Conservation (phyloP, 805 yeast genomes). For the Candida krabiensis region DNA sequence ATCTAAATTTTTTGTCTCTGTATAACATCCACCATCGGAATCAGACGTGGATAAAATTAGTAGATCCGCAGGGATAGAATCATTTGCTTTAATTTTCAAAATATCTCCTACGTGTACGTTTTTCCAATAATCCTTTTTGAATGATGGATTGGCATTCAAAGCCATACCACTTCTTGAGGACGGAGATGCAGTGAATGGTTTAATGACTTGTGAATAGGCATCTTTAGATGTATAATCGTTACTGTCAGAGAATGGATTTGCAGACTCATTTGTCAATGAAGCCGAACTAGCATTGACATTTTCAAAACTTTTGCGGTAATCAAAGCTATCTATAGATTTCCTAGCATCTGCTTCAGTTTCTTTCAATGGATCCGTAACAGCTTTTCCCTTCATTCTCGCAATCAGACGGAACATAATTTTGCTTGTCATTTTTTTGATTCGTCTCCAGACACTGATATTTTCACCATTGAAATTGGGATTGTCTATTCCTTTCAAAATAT, state of each 20-base stretch:
- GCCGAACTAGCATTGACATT: conserved; percentile 16
- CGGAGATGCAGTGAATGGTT: conserved; percentile 32
- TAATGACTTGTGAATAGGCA: conserved; percentile 12
- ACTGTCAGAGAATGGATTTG: conserved; percentile 26
- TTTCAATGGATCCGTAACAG: conserved; percentile 24
- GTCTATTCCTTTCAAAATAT: conserved; percentile 53
- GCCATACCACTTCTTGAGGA: conserved; percentile 11
- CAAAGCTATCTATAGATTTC: conserved; percentile 35
- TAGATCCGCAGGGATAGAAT: conserved; percentile 78
- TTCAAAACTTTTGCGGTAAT: conserved; percentile 29
- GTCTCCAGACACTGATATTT: conserved; percentile 66
- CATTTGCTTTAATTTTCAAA: conserved; percentile 64
- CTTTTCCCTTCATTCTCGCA: conserved; percentile 24
- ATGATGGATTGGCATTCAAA: conserved; percentile 22
- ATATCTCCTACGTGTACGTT: conserved; percentile 74
- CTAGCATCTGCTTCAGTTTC: conserved; percentile 24
- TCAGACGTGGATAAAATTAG: conserved; percentile 67
- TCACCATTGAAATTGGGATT: conserved; percentile 67
- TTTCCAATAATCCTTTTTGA: conserved; percentile 61
- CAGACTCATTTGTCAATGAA: conserved; percentile 13
- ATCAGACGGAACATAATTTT: conserved; percentile 14
- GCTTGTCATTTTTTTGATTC: conserved; percentile 51
- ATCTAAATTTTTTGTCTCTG: conserved; percentile 80
- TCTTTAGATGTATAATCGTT: conserved; percentile 14
- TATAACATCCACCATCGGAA: conserved; percentile 64